Base-by-base conservation (phyloP, 129 eudicot species). In the Arctium minus region DNA sequence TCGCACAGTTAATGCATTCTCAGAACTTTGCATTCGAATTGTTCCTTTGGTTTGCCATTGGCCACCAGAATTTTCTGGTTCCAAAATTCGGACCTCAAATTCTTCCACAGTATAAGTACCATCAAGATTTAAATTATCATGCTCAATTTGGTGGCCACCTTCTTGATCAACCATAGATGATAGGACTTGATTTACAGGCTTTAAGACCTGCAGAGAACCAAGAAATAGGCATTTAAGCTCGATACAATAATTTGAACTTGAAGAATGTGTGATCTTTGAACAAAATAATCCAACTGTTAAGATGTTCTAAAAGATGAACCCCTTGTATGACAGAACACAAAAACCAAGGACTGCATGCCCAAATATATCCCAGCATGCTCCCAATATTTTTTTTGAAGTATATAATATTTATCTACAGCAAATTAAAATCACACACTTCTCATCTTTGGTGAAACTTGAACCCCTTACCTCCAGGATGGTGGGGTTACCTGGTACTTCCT, bases 11-110 rank as follows among this genome's bases (percentile, higher is more conserved):
- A 96, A 84, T 11, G 99, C 99, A 83, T 96, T 91, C 85, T 96
- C 99, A 81, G 92, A 91, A 85, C 88, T 96, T 86, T 96, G 98
- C 98, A 96, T 88, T 31, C 91, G 94, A 79, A 96, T 96, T 9
- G 96, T 90, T 86, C 98, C 98, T 88, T 89, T 93, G 6, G 88
- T 93, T 80, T 96, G 93, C 99, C 99, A 96, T 77, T 94, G 90
- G 74, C 98, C 99, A 81, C 96, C 91, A 64, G 98, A 89, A 74
- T 88, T 96, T 80, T 93, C 99, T 3, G 97, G 98, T 86, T 90
- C 99, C 94, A 96, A 64, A 82, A 96, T 89, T 37, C 99, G 86
- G 38, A 96, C 89, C 84, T 96, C 99, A 86, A 90, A 96, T 92
- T 93, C 99, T 86, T 96, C 99, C 3, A 96, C 89, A 15, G 88